Evolutionary conservation across 2,329 filamentous ascomycete species (phyloP).

Genomic region (Fusarium dlaminii): DNA sequence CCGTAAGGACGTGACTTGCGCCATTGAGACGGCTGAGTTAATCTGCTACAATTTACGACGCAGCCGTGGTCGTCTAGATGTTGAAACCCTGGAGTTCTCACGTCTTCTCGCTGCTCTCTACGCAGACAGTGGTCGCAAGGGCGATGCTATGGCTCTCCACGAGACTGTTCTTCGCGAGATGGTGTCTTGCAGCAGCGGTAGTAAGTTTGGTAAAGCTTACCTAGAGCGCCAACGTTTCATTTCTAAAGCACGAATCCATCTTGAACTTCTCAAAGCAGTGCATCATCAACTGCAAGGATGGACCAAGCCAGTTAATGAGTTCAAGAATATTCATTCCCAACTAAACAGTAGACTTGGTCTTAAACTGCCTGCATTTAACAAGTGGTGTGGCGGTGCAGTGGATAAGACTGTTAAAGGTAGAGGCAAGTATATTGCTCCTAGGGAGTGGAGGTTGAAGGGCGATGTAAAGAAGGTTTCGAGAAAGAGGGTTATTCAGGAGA

Average conservation of each 20-base stretch:
- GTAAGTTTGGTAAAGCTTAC: constrained; percentile 8
- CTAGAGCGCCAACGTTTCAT: constrained; percentile 17
- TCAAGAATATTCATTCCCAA: constrained; percentile 28
- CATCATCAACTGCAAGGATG: constrained; percentile 34
- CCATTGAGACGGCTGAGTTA: constrained; percentile 38
- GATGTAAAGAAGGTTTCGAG: constrained; percentile 1
- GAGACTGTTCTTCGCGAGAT: constrained; percentile 39
- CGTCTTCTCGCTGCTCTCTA: constrained; percentile 39
- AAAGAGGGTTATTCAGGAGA: too few species aligned
- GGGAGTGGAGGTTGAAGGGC: constrained; percentile 33
- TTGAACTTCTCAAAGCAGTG: constrained; percentile 32
- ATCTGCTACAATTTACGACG: constrained; percentile 43
- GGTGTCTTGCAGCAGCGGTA: constrained; percentile 18
- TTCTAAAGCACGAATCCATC: constrained; percentile 28
- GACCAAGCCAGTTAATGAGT: constrained; percentile 28
- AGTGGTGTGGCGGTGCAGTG: constrained; percentile 26
- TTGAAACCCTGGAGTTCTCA: constrained; percentile 38
- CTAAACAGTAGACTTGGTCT: constrained; percentile 28
- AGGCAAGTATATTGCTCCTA: constrained; percentile 28
- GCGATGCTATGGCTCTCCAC: constrained; percentile 35
- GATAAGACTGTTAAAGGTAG: constrained; percentile 30
- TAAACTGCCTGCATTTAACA: constrained; percentile 30
- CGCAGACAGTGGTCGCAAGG: constrained; percentile 4
- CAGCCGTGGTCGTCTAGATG: constrained; percentile 39
- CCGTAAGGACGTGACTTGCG: constrained; percentile 14